Evolutionary conservation across 495 filamentous ascomycete genomes (phyloP).

Genomic region (Barbatosphaeria neglecta): DNA sequence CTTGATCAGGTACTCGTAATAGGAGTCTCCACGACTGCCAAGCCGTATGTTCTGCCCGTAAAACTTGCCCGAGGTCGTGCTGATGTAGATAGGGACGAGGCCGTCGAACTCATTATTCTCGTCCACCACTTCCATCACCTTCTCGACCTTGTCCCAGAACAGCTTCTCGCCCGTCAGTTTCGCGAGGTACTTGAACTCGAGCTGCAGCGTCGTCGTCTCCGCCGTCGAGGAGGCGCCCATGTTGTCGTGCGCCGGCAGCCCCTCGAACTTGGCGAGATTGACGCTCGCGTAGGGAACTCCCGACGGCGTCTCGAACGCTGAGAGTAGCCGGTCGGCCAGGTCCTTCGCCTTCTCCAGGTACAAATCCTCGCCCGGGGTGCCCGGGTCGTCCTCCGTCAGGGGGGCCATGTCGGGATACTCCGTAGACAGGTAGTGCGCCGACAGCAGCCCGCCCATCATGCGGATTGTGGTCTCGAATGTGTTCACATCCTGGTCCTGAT

Average conservation of each 20-base stretch:
- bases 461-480: constrained; percentile 98
- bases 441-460: constrained; percentile 90
- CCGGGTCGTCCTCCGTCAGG: constrained; percentile 51
- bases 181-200: constrained; percentile 96
- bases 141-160: constrained; percentile 85
- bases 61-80: constrained; percentile 68
- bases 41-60: constrained; percentile 76
- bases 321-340: constrained; percentile 72
- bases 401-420: constrained; percentile 56
- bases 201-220: constrained; percentile 81
- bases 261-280: constrained; percentile 64
- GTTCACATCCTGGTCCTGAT: constrained; percentile 89
- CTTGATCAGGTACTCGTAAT: constrained; percentile 97
- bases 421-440: constrained; percentile 85
- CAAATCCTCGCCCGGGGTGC: constrained; percentile 67
- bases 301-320: constrained; percentile 75
- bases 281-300: constrained; percentile 87
- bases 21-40: constrained; percentile 88
- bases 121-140: constrained; percentile 82
- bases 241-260: constrained; percentile 69
- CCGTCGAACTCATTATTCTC: constrained; percentile 66
- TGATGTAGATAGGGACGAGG: constrained; percentile 82
- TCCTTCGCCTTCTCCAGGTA: constrained; percentile 95
- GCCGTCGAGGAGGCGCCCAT: constrained; percentile 88
- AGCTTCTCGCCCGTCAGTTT: constrained; percentile 85